Conservation (phyloP, 208 protist genomes). For the Trypanosomatidae sp. region DNA sequence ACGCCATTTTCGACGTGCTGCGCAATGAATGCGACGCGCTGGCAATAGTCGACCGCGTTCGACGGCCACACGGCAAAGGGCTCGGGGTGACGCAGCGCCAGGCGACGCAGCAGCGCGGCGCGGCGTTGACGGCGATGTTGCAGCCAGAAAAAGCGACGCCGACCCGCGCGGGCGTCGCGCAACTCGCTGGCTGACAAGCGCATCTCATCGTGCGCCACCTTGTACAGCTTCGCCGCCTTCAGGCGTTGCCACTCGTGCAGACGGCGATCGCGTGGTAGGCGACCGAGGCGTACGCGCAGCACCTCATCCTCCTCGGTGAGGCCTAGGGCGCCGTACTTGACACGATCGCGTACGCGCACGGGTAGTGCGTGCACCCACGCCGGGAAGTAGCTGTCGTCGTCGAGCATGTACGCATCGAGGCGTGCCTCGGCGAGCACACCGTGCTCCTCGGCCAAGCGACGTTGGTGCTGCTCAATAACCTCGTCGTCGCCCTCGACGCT, state of each 20-base stretch:
- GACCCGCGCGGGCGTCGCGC: conserved; percentile 58
- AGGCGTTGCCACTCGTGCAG: conserved; percentile 56
- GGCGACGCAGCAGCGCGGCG: conserved; percentile 32
- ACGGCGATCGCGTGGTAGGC: conserved; percentile 50
- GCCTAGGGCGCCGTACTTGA: conserved; percentile 80
- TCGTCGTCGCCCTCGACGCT: conserved; percentile 39
- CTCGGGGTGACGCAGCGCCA: conserved; percentile 70
- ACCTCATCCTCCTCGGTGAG: conserved; percentile 83
- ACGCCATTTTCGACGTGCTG: conserved; percentile 82
- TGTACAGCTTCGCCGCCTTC: conserved; percentile 64
- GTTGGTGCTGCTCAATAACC: conserved; percentile 36
- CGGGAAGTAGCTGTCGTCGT: conserved; percentile 76
- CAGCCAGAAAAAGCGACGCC: conserved; percentile 77
- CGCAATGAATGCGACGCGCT: conserved; percentile 74
- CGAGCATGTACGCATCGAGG: conserved; percentile 83
- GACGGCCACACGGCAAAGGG: conserved; percentile 60
- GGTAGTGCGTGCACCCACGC: conserved; percentile 75
- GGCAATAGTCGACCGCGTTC: conserved; percentile 57
- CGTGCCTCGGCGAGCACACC: conserved; percentile 60
- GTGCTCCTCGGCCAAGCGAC: conserved; percentile 56
- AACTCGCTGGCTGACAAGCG: conserved; percentile 55
- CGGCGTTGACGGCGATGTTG: conserved; percentile 66
- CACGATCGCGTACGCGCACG: conserved; percentile 72
- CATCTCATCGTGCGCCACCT: conserved; percentile 46
- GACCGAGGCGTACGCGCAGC: conserved; percentile 55